A percentile compares a stretch with the other conserved stretches of the same genome.
Evolutionary conservation across 257 asterid species (phyloP).

Genomic region (Datura wrightii): DNA sequence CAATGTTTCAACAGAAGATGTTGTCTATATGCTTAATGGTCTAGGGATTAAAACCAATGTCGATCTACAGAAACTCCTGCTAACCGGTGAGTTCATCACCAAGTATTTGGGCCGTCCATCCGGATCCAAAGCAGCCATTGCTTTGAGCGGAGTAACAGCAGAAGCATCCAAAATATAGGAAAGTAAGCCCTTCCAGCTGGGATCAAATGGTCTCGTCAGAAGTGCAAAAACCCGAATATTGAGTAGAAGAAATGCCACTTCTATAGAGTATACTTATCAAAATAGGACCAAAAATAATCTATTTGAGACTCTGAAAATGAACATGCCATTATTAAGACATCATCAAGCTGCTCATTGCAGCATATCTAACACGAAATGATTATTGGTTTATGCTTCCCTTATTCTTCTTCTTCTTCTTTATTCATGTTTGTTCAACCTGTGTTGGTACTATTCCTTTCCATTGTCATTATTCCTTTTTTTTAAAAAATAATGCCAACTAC

Average conservation of each 20-base stretch:
- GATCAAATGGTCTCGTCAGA: constrained; percentile 23
- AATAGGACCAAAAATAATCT: background rate
- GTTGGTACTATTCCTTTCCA: too few species aligned
- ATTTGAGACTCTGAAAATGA: background rate
- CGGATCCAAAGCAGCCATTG: constrained; percentile 87
- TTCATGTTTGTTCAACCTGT: background rate
- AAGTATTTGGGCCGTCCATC: constrained; percentile 64
- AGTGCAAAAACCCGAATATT: background rate
- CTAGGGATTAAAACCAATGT: constrained; percentile 72
- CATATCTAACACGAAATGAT: constrained; percentile 7
- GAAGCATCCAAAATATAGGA: constrained; percentile 56
- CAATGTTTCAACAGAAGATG: constrained; percentile 94
- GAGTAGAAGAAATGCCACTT: constrained; percentile 23
- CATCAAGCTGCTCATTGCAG: constrained; percentile 28
- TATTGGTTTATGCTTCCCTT: background rate
- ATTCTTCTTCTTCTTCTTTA: background rate
- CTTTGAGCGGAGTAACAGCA: constrained; percentile 52
- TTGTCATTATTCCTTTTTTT: too few species aligned
- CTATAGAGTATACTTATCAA: background rate
- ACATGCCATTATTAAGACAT: background rate
- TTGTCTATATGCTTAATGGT: constrained; percentile 85
- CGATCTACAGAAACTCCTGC: constrained; percentile 70
- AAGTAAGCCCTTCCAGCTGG: background rate
- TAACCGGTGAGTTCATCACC: constrained; percentile 79
- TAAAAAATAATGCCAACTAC: too few species aligned